Conservation (phyloP, 78 protist genomes). For the Pigoraptor vietnamica region DNA sequence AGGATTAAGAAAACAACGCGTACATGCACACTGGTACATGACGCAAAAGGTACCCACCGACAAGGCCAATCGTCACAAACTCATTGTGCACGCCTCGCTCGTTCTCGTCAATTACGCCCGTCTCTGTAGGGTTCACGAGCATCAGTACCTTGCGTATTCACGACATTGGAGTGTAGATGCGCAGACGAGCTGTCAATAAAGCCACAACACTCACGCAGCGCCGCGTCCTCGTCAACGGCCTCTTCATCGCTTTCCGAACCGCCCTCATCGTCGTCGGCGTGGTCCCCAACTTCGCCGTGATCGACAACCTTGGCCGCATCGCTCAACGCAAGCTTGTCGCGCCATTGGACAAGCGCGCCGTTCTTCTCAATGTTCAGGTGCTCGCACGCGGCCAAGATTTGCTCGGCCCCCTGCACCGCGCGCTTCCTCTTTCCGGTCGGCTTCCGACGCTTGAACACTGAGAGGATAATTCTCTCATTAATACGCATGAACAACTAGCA, state of each 20-base stretch:
- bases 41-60: background rate
- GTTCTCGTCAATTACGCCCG: background rate
- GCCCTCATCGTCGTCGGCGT: background rate
- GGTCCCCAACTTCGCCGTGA: background rate
- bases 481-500: no score
- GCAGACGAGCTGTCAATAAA: background rate
- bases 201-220: background rate
- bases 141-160: no score
- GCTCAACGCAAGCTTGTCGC: background rate
- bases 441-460: background rate
- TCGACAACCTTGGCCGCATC: no score
- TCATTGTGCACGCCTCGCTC: background rate
- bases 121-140: no score
- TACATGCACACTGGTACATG: background rate
- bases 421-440: background rate
- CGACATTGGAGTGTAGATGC: no score
- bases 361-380: background rate
- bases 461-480: background rate
- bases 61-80: background rate
- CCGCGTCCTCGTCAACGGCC: background rate
- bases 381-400: background rate
- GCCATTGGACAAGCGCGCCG: background rate
- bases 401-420: background rate
- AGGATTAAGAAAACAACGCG: background rate
- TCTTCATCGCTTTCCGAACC: background rate